Evolutionary conservation across 2,329 filamentous ascomycete species (phyloP).

Genomic region (Fusarium torreyae): DNA sequence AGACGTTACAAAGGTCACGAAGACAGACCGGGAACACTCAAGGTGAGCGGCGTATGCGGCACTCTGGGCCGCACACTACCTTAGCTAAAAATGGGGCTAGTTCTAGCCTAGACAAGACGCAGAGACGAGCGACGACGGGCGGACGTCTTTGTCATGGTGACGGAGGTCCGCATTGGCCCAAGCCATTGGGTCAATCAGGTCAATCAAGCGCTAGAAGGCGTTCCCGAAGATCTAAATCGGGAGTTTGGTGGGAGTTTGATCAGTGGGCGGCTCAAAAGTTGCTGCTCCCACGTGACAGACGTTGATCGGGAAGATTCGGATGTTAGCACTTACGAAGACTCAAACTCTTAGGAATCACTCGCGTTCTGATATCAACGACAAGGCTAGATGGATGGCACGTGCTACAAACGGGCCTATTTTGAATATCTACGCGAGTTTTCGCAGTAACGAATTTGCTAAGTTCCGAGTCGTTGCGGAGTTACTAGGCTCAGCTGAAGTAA

Average conservation of each 20-base stretch:
- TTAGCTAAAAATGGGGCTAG: slow-evolving; percentile 11
- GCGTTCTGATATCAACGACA: slow-evolving; percentile 16
- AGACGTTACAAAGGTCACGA: slow-evolving; percentile 40
- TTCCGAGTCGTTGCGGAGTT: slow-evolving; percentile 11
- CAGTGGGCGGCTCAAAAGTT: slow-evolving; percentile 31
- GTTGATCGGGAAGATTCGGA: slow-evolving; percentile 46
- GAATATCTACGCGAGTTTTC: not conserved
- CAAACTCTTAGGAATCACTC: slow-evolving; percentile 17
- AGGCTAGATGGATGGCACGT: slow-evolving; percentile 14
- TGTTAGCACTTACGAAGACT: not conserved
- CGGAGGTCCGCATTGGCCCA: slow-evolving; percentile 17
- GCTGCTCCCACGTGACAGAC: slow-evolving; percentile 40
- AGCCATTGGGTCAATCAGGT: slow-evolving; percentile 7
- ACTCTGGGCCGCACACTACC: slow-evolving; percentile 7
- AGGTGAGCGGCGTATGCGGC: slow-evolving; percentile 43
- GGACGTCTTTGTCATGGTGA: slow-evolving; percentile 18
- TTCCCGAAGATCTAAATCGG: slow-evolving; percentile 21
- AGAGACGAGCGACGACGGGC: slow-evolving; percentile 33
- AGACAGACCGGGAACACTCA: slow-evolving; percentile 43
- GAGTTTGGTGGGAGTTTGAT: slow-evolving; percentile 12
- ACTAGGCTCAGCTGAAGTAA: slow-evolving; percentile 7
- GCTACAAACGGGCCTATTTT: slow-evolving; percentile 30
- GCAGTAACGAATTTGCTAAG: not conserved
- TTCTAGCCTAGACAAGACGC: slow-evolving; percentile 11
- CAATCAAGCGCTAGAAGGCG: slow-evolving; percentile 20